Evolutionary conservation across 2,329 filamentous ascomycete genomes (phyloP), one percentile per base, ranked within the genome.

Genomic region (Ophiocordyceps camponoti-floridani): DNA sequence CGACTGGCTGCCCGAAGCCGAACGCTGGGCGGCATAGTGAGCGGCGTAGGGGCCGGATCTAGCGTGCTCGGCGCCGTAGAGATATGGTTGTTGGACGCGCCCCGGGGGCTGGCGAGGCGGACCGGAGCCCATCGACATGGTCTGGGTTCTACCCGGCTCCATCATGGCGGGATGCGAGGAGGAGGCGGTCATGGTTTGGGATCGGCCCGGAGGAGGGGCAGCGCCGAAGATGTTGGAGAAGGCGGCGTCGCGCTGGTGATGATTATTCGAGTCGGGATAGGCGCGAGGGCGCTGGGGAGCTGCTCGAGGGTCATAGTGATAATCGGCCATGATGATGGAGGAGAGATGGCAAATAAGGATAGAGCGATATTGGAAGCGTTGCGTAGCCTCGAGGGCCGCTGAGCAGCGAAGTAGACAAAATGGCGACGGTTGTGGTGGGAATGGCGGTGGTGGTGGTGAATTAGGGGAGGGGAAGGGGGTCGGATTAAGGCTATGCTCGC

Each of bases 211-310:
- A 42, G 86, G 86, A 51, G 85, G 87, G 51, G 84, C 75, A 51
- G 79, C 79, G 53, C 89, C 91, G 61, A 96, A 98, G 59, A 96
- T 96, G 65, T 89, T 89, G 52, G 84, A 86, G 63, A 93, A 98
- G 52, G 89, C 91, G 53, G 86, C 85, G 75, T 98, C 88, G 66
- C 91, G 82, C 65, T 91, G 84, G 58, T 37, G 14, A 35, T 33
- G 9, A 35, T 72, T 71, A 50, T 69, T 66, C 45, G 63, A 58
- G 47, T 70, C 64, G 51, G 52, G 69, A 69, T 74, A 71, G 52
- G 70, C 65, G 46, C 64, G 62, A 51, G 61, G 63, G 35, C 62
- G 62, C 44, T 65, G 64, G 43, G 62, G 62, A 58, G 63, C 62
- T 50, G 62, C 61, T 52, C 69, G 68, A 58, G 73, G 66, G 53